Evolutionary conservation across 768 basidiomycete species (phyloP).

Genomic region (Mycena belliarum): DNA sequence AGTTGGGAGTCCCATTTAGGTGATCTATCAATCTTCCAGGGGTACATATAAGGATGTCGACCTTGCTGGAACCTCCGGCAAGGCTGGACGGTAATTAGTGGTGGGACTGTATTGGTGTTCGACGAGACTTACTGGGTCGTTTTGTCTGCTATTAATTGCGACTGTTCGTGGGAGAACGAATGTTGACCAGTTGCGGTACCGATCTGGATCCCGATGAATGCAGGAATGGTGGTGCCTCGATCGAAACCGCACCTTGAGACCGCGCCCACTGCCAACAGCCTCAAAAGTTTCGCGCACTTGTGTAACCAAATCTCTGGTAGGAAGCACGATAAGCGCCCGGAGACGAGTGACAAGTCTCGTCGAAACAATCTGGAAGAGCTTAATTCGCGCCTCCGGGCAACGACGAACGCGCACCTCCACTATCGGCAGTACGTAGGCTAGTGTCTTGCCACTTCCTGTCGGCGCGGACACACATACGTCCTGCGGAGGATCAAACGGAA

Average conservation of each 20-base stretch:
- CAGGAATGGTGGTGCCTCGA: no score
- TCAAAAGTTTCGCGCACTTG: conserved; percentile 96
- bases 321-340: conserved; percentile 86
- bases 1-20: conserved; percentile 82
- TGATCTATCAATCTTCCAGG: conserved; percentile 96
- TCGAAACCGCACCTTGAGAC: conserved; percentile 64
- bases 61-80: conserved; percentile 83
- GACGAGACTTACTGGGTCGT: conserved; percentile 45
- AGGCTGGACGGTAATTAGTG: conserved; percentile 44
- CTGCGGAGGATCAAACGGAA: conserved; percentile 62
- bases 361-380: conserved; percentile 59
- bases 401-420: conserved; percentile 60
- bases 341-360: conserved; percentile 77
- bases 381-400: not conserved
- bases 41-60: conserved; percentile 94
- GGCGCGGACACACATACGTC: conserved; percentile 96
- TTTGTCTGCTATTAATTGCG: conserved; percentile 68
- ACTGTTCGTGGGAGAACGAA: conserved; percentile 90
- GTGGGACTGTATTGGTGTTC: not conserved
- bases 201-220: conserved; percentile 38
- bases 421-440: conserved; percentile 94
- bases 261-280: conserved; percentile 77
- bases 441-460: conserved; percentile 96
- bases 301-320: conserved; percentile 88
- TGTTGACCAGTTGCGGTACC: conserved; percentile 92